Evolutionary conservation across 352 stramenopile species (phyloP).

Genomic region (Globisporangium rhizosaccharum): DNA sequence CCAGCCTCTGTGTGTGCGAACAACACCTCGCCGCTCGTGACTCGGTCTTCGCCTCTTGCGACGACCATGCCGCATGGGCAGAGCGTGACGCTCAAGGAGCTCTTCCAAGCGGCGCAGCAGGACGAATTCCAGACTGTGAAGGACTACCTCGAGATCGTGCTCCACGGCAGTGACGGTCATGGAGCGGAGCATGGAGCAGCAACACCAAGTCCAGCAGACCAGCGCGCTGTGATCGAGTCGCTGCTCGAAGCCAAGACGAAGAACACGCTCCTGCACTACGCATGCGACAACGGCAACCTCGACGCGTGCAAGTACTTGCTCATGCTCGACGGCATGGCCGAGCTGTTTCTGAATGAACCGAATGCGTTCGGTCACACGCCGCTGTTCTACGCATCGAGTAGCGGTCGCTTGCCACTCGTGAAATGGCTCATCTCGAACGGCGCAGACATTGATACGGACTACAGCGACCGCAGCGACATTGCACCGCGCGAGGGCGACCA

Average conservation of each 20-base stretch:
- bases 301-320: conserved; percentile 77
- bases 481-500: conserved; percentile 47
- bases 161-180: conserved; percentile 27
- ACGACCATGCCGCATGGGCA: not conserved
- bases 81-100: conserved; percentile 46
- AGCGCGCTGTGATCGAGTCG: conserved; percentile 19
- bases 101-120: conserved; percentile 64
- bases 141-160: conserved; percentile 50
- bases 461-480: conserved; percentile 52
- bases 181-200: not conserved
- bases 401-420: conserved; percentile 61
- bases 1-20: not conserved
- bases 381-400: conserved; percentile 75
- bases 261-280: conserved; percentile 77
- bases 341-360: conserved; percentile 63
- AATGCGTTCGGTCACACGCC: conserved; percentile 76
- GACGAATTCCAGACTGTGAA: conserved; percentile 58
- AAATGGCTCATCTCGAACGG: conserved; percentile 85
- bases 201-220: not conserved
- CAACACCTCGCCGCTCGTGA: not conserved
- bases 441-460: conserved; percentile 79
- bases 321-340: conserved; percentile 59
- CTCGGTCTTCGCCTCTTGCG: no score
- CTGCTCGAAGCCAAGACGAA: conserved; percentile 61
- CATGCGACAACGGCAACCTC: conserved; percentile 78